These are phyloP conservation scores for Hypoxylon sp. DNA, from an alignment of 2,329 filamentous ascomycete genomes.

Conservation along the genomic window DNA sequence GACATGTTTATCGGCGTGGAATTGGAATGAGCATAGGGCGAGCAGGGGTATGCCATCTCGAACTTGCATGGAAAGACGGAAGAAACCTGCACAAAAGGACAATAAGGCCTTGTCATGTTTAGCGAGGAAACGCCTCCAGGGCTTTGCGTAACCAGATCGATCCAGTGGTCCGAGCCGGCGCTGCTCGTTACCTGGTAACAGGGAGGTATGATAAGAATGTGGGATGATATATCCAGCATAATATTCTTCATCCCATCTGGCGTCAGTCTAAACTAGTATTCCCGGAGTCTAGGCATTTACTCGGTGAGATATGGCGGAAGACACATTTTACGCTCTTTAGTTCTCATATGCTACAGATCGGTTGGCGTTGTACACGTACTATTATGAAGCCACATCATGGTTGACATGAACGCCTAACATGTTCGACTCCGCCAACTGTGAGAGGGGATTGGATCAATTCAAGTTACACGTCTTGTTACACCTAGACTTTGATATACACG, in stretches of 20 bases:
- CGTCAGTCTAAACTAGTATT: conserved; percentile 9
- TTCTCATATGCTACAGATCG: conserved; percentile 20
- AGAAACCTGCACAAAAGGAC: conserved; percentile 6
- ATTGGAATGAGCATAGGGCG: not conserved
- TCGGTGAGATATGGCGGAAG: not conserved
- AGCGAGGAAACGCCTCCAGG: not conserved
- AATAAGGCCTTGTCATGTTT: not conserved
- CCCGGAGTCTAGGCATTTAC: not conserved
- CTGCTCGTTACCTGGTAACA: conserved; percentile 1
- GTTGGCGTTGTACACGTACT: conserved; percentile 25
- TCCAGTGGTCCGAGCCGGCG: not conserved
- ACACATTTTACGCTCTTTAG: not conserved
- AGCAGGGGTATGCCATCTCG: not conserved
- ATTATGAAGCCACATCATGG: not conserved
- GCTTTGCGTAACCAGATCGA: conserved; percentile 4
- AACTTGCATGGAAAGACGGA: not conserved
- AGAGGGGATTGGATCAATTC: not conserved
- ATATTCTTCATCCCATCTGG: not conserved
- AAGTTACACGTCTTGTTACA: not conserved
- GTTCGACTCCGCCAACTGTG: not conserved
- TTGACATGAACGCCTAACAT: not conserved
- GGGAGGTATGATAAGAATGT: conserved; percentile 8
- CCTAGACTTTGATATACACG: not conserved
- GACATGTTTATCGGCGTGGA: not conserved
- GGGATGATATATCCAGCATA: conserved; percentile 18